A percentile compares a stretch with the other conserved stretches of the same genome.
phyloP scores from a whole-genome alignment of 1,139 yeast genomes.

The Yarrowia galli region DNA sequence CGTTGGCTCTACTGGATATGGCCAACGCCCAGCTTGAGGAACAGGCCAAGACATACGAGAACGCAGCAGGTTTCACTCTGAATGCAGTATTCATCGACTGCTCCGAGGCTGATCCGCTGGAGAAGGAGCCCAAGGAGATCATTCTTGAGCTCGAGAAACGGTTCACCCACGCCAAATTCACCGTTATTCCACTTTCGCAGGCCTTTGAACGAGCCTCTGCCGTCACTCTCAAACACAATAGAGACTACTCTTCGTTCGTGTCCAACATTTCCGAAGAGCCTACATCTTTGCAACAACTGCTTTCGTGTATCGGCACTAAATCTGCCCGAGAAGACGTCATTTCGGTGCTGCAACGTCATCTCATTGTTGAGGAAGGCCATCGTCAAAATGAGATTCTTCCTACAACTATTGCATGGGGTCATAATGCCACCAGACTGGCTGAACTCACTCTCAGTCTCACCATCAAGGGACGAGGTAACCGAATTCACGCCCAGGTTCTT shows the following conservation, averaged over 20 bases:
- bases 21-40: conserved; percentile 65
- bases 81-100: conserved; percentile 61
- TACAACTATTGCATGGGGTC: conserved; percentile 69
- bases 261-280: conserved; percentile 36
- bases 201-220: conserved; percentile 2
- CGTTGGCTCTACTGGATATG: conserved; percentile 73
- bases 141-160: conserved; percentile 45
- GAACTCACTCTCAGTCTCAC: conserved; percentile 78
- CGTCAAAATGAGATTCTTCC: conserved; percentile 52
- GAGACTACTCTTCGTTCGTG: conserved; percentile 42
- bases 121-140: conserved; percentile 41
- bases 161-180: conserved; percentile 45
- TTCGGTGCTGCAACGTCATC: conserved; percentile 58
- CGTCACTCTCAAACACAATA: conserved; percentile 12
- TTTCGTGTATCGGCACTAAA: conserved; percentile 42
- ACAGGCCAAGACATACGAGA: conserved; percentile 66
- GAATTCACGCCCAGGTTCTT: conserved; percentile 62
- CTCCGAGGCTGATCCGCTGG: conserved; percentile 48
- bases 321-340: conserved; percentile 61
- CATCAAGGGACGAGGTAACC: conserved; percentile 89
- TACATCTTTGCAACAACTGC: conserved; percentile 39
- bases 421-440: conserved; percentile 84
- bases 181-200: neutral
- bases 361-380: conserved; percentile 60
- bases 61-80: conserved; percentile 71